Conservation (phyloP, 169 alveolate genomes). For the Cystoisospora suis region DNA sequence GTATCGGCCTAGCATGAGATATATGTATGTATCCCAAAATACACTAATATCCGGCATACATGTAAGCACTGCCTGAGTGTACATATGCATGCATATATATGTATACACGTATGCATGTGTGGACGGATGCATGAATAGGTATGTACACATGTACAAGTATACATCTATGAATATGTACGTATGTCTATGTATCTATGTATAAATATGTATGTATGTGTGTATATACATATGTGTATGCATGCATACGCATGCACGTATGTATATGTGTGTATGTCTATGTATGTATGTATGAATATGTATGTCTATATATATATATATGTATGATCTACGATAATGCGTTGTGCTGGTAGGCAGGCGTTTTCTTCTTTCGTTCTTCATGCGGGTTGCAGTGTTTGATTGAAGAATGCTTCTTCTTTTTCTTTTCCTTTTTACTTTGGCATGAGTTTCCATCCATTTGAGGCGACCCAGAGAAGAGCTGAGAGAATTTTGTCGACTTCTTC, state of each 20-base stretch:
- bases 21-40: no score
- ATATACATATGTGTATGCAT: not conserved
- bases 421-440: constrained; percentile 78
- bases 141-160: not conserved
- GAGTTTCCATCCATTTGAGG: constrained; percentile 89
- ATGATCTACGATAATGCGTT: no score
- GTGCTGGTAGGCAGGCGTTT: no score
- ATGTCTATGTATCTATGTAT: not conserved
- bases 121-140: not conserved
- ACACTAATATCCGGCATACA: not conserved
- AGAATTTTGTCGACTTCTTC: constrained; percentile 78
- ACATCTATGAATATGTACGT: not conserved
- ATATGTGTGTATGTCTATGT: no score
- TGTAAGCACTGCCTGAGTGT: not conserved
- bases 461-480: constrained; percentile 81
- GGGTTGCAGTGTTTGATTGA: no score
- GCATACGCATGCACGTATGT: no score
- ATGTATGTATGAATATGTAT: no score
- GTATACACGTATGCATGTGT: not conserved
- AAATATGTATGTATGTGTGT: not conserved
- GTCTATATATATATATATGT: no score
- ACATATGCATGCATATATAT: not conserved
- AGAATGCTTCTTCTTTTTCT: no score
- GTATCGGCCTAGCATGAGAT: no score
- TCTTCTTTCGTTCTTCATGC: no score